Evolutionary conservation across 2,329 filamentous ascomycete genomes (phyloP).

Genomic region (Herpotrichia juniperi): DNA sequence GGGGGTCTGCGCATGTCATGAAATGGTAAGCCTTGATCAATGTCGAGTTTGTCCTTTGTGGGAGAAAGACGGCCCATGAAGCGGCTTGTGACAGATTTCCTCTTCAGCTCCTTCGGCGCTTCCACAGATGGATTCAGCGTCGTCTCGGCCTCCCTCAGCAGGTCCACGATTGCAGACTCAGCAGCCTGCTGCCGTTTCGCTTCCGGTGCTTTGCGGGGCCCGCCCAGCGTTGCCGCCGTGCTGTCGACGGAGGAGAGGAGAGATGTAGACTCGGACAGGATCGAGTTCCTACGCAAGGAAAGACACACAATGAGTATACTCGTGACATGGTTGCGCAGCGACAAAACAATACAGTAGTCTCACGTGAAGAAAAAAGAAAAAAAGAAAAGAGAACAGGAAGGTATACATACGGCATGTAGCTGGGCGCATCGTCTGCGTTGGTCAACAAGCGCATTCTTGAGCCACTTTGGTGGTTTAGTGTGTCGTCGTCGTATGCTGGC

Average conservation of each 20-base stretch:
- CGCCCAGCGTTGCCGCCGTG: conserved; percentile 41
- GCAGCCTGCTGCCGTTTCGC: conserved; percentile 37
- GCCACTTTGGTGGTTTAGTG: conserved; percentile 45
- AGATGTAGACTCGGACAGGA: conserved; percentile 35
- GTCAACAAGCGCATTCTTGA: conserved; percentile 59
- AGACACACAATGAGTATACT: conserved; percentile 7
- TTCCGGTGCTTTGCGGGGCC: conserved; percentile 28
- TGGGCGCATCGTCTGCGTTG: conserved; percentile 49
- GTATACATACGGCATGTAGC: conserved; percentile 52
- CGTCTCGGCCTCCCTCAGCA: conserved; percentile 49
- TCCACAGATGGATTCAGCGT: conserved; percentile 26
- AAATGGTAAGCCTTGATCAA: conserved; percentile 44
- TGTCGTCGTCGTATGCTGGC: conserved; percentile 51
- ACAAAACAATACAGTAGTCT: too few relatives aligned
- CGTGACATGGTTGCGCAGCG: conserved; percentile 7
- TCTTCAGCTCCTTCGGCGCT: conserved; percentile 19
- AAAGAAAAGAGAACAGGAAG: conserved; percentile 20
- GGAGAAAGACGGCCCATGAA: conserved; percentile 10
- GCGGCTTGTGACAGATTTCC: conserved; percentile 29
- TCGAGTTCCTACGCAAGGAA: conserved; percentile 19
- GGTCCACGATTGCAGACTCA: conserved; percentile 50
- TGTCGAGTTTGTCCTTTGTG: conserved; percentile 19
- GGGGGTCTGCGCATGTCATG: conserved; percentile 48
- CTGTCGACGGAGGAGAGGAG: conserved; percentile 40
- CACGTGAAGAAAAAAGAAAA: too few relatives aligned